Base-by-base conservation (phyloP, 2,329 filamentous ascomycete species). In the Monilinia fructigena region DNA sequence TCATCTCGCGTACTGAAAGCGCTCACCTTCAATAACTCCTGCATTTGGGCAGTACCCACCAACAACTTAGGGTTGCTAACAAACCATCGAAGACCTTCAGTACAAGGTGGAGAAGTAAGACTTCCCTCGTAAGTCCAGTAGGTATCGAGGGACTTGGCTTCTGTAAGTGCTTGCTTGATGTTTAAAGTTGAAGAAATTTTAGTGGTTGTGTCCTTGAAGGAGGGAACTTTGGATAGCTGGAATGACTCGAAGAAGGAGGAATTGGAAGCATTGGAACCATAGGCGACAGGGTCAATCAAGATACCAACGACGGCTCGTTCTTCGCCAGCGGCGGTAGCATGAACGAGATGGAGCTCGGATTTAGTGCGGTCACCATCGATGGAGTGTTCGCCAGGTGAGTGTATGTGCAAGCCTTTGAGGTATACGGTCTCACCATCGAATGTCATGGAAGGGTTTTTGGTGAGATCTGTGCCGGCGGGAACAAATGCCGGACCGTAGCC, bases 351-450 rank as follows among this genome's bases (percentile, higher is more conserved):
- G 26, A 83, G 73, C 69, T 84, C 82, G 47, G 80, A 80, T 67
- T 79, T 80, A 47, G 77, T 75, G 47, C 78, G 77, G 48, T 77
- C 74, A 45, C 79, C 79, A 56, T 78, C 75, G 4, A 84, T 77
- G 3, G 77, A 76, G 72, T 84, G 82, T 66, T 84, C 82, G 6
- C 81, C 80, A 0, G 82, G 82, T 0, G 80, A 72, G 70, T 84
- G 82, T 59, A 83, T 80, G 74, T 84, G 82, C 81, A 81, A 84
- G 56, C 81, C 80, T 52, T 75, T 77, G 11, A 84, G 75, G 71
- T 81, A 83, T 28, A 80, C 76, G 0, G 79, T 82, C 67, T 78
- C 74, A 72, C 81, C 79, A 63, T 82, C 80, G 72, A 79, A 82
- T 1, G 74, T 77, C 66, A 83, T 74, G 55, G 76, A 76, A 3